Conservation (phyloP, 2,329 filamentous ascomycete species). For the Chrysoporthe deuterocubensis region DNA sequence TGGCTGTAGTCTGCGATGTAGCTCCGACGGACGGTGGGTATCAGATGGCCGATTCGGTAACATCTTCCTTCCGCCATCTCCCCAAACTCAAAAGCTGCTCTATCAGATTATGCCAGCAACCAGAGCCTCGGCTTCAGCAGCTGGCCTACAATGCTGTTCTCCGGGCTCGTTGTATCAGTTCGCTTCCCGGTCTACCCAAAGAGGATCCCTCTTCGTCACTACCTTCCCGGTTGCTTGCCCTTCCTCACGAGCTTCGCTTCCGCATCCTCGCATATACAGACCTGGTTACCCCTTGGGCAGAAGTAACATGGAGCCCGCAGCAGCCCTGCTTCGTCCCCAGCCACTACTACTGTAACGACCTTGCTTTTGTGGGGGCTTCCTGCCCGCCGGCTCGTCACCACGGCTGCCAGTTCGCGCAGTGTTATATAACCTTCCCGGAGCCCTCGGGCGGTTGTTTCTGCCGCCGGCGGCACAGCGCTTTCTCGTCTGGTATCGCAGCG, state of each 20-base stretch:
- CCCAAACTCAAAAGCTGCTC: slow-evolving; percentile 24
- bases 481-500: background rate
- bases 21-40: background rate
- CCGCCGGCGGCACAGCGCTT: slow-evolving; percentile 17
- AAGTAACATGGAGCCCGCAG: slow-evolving; percentile 28
- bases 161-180: slow-evolving; percentile 13
- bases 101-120: slow-evolving; percentile 21
- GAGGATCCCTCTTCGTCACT: background rate
- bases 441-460: slow-evolving; percentile 27
- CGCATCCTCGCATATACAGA: slow-evolving; percentile 28
- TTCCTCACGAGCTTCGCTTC: slow-evolving; percentile 28
- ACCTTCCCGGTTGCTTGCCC: slow-evolving; percentile 1
- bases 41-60: slow-evolving; percentile 12
- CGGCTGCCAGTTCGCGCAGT: slow-evolving; percentile 19
- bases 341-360: background rate
- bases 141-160: slow-evolving; percentile 22
- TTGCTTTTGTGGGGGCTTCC: background rate
- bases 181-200: background rate
- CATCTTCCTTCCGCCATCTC: slow-evolving; percentile 16
- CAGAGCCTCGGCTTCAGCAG: slow-evolving; percentile 19
- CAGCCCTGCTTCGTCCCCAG: slow-evolving; percentile 6
- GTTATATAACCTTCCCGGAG: background rate
- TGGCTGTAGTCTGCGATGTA: slow-evolving; percentile 27
- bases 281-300: slow-evolving; percentile 27
- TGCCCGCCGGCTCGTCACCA: slow-evolving; percentile 13